phyloP scores from a whole-genome alignment of 2,329 filamentous ascomycete species.

The Pyricularia pennisetigena region DNA sequence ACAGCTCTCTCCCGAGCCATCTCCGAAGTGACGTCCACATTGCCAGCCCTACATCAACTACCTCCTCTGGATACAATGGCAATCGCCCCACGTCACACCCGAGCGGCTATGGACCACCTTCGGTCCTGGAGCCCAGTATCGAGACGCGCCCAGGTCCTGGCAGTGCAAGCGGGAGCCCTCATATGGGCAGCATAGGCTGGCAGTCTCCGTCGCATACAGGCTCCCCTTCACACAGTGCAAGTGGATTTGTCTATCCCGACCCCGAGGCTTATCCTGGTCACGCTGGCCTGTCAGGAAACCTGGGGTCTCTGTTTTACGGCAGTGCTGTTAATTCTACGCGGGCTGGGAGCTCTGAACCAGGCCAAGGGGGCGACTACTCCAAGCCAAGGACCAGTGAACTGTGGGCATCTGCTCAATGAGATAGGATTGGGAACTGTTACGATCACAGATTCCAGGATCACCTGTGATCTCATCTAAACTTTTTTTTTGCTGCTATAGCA shows the following conservation, averaged over 20 bases:
- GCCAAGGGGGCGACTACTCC: slow-evolving; percentile 42
- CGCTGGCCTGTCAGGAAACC: slow-evolving; percentile 25
- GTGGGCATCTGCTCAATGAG: slow-evolving; percentile 39
- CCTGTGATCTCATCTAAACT: not conserved
- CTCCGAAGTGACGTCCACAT: slow-evolving; percentile 67
- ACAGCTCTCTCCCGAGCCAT: slow-evolving; percentile 72
- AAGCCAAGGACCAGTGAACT: slow-evolving; percentile 47
- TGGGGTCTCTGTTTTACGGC: slow-evolving; percentile 64
- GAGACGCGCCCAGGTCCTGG: slow-evolving; percentile 61
- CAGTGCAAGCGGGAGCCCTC: slow-evolving; percentile 62
- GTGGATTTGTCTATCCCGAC: slow-evolving; percentile 71
- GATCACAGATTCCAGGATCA: not conserved
- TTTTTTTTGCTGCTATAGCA: not conserved
- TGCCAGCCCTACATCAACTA: slow-evolving; percentile 60
- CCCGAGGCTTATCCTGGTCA: slow-evolving; percentile 61
- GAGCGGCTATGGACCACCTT: slow-evolving; percentile 68
- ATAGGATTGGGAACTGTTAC: not conserved
- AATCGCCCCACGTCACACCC: slow-evolving; percentile 79
- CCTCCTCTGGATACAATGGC: slow-evolving; percentile 47
- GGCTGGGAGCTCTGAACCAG: slow-evolving; percentile 64
- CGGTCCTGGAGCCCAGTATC: slow-evolving; percentile 75
- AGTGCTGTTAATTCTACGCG: slow-evolving; percentile 55
- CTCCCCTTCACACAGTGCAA: slow-evolving; percentile 57
- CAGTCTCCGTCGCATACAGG: slow-evolving; percentile 70
- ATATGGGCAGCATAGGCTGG: slow-evolving; percentile 76